phyloP scores from a whole-genome alignment of 257 asterid genomes.

The Oldenlandia corymbosa region DNA sequence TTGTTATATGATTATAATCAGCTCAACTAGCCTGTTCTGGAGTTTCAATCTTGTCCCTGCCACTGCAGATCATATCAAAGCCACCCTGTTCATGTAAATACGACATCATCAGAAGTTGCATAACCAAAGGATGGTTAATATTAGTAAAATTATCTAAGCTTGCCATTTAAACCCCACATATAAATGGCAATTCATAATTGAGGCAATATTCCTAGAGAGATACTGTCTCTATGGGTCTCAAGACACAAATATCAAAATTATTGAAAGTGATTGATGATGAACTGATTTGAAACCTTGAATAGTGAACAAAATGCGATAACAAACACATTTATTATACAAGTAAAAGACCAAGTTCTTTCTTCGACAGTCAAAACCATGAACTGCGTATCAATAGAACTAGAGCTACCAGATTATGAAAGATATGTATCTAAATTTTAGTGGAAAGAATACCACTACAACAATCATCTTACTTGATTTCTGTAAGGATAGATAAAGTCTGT shows the following conservation, averaged over 20 bases:
- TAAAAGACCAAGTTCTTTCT: background rate
- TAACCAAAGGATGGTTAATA: background rate
- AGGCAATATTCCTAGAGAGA: too few relatives aligned
- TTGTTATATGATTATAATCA: slow-evolving; percentile 2
- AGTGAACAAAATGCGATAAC: background rate
- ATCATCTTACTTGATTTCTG: slow-evolving; percentile 76
- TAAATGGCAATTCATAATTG: background rate
- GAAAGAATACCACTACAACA: background rate
- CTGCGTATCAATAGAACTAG: background rate
- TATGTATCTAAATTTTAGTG: background rate
- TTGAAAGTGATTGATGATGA: background rate
- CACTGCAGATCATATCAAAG: slow-evolving; percentile 98
- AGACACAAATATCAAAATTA: background rate
- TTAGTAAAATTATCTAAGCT: background rate
- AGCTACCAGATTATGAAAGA: background rate
- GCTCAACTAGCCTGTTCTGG: slow-evolving; percentile 66
- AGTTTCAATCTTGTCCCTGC: slow-evolving; percentile 98
- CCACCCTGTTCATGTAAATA: slow-evolving; percentile 63
- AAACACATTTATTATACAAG: background rate
- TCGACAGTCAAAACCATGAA: background rate
- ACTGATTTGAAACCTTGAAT: background rate
- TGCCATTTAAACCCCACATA: background rate
- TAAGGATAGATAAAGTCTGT: slow-evolving; percentile 78
- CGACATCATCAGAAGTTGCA: background rate
- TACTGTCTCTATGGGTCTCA: too few relatives aligned